Percentiles rank a stretch among this genome's conserved stretches.
phyloP scores from a whole-genome alignment of 306 rosid species.

The Vicia sativa region DNA sequence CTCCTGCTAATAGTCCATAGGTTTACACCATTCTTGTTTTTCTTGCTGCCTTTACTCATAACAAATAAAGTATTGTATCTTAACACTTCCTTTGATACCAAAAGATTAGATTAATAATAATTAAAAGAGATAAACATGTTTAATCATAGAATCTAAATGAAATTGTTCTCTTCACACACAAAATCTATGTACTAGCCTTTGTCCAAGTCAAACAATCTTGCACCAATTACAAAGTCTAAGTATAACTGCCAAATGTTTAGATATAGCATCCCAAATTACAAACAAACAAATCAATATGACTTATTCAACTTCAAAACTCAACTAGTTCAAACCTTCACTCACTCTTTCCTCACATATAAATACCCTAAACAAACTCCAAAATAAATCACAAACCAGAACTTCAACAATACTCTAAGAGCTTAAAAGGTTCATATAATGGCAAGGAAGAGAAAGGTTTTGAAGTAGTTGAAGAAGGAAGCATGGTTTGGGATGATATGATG shows the following conservation, averaged over 20 bases:
- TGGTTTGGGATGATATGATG: conserved; percentile 82
- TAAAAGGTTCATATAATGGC: conserved; percentile 57
- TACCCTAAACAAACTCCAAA: conserved; percentile 36
- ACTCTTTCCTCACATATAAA: conserved; percentile 40
- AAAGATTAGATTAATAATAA: background rate
- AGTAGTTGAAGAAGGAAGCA: conserved; percentile 54
- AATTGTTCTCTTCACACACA: conserved; percentile 27
- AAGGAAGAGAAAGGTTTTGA: conserved; percentile 76
- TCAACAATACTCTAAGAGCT: conserved; percentile 39
- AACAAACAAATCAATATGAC: conserved; percentile 57
- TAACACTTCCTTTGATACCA: conserved; percentile 25
- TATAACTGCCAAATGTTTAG: conserved; percentile 49
- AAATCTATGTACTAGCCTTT: conserved; percentile 27
- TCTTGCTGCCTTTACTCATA: conserved; percentile 24
- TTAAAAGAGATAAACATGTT: background rate
- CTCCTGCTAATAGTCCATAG: conserved; percentile 31
- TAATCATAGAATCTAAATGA: background rate
- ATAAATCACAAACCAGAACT: conserved; percentile 35
- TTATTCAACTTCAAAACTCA: conserved; percentile 17
- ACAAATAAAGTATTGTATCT: conserved; percentile 1
- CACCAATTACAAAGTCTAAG: conserved; percentile 39
- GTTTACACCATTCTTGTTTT: conserved; percentile 39
- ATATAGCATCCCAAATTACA: conserved; percentile 42
- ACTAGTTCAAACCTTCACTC: conserved; percentile 40
- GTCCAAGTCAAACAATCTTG: conserved; percentile 49